These are phyloP conservation scores for Diaporthe destruens DNA, from an alignment of 2,329 filamentous ascomycete species.

Conservation along the genomic window DNA sequence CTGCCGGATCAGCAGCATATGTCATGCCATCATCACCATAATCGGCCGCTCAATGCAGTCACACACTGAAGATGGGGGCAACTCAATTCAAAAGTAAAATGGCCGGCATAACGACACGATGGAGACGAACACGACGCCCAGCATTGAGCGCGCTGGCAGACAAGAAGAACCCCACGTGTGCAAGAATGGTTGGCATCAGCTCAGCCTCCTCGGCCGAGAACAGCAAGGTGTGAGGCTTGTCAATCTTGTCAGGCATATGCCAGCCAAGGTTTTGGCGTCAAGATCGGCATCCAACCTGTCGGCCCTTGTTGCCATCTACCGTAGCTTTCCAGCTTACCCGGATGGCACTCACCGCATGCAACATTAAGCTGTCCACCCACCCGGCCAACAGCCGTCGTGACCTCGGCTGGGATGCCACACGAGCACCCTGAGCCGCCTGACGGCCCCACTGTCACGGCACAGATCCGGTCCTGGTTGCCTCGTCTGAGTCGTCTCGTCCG, in stretches of 20 bases:
- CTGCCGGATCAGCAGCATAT: background rate
- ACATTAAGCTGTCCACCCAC: background rate
- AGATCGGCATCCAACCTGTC: conserved; percentile 6
- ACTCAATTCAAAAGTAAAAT: no score
- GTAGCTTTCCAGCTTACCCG: no score
- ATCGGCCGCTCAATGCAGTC: background rate
- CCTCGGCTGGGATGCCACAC: conserved; percentile 16
- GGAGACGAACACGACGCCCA: background rate
- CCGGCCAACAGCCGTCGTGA: conserved; percentile 12
- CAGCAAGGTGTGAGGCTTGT: background rate
- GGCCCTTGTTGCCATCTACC: background rate
- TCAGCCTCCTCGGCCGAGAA: background rate
- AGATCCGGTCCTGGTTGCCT: conserved; percentile 12
- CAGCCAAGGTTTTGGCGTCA: conserved; percentile 1
- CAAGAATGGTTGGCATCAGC: background rate
- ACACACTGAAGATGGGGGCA: background rate
- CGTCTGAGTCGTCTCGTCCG: conserved; percentile 4
- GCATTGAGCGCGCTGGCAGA: no score
- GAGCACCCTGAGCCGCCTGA: background rate
- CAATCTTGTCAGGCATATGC: background rate
- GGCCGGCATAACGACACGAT: background rate
- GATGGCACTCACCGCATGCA: no score
- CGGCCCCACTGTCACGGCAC: conserved; percentile 7
- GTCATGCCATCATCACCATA: conserved; percentile 17
- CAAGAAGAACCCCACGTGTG: no score